Conservation (phyloP, 805 yeast species). For the Alloascoidea africana region DNA sequence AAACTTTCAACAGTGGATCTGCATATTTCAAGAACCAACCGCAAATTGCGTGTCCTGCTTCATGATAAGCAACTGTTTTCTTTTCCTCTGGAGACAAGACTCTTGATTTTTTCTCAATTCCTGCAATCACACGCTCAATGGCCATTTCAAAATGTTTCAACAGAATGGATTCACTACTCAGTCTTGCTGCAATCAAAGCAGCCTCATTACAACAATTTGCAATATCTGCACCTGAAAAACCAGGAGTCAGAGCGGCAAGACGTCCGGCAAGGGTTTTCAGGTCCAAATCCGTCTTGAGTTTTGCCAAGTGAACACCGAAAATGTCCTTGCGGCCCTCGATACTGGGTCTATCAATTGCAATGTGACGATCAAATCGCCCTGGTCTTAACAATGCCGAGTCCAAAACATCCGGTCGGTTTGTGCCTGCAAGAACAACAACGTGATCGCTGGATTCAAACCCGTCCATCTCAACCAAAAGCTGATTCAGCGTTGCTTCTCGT, state of each 20-base stretch:
- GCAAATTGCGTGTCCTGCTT: conserved; percentile 94
- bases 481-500: conserved; percentile 86
- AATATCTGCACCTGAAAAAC: conserved; percentile 92
- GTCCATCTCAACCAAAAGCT: conserved; percentile 89
- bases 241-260: conserved; percentile 85
- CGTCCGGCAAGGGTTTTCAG: conserved; percentile 60
- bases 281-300: conserved; percentile 33
- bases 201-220: conserved; percentile 93
- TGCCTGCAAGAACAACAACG: conserved; percentile 89
- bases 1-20: conserved; percentile 84
- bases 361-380: conserved; percentile 87
- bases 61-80: conserved; percentile 82
- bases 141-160: conserved; percentile 78
- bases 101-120: conserved; percentile 76
- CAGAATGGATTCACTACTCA: conserved; percentile 43
- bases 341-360: conserved; percentile 76
- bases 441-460: conserved; percentile 83
- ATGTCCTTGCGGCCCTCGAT: conserved; percentile 81
- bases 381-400: conserved; percentile 88
- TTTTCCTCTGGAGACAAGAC: conserved; percentile 71
- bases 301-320: conserved; percentile 62
- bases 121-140: conserved; percentile 88
- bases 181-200: conserved; percentile 83
- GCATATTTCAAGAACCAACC: conserved; percentile 87
- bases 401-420: conserved; percentile 82